Evolutionary conservation across 2,329 filamentous ascomycete species (phyloP), one percentile per base, ranked within the genome.

Genomic region (Alternaria sp.): DNA sequence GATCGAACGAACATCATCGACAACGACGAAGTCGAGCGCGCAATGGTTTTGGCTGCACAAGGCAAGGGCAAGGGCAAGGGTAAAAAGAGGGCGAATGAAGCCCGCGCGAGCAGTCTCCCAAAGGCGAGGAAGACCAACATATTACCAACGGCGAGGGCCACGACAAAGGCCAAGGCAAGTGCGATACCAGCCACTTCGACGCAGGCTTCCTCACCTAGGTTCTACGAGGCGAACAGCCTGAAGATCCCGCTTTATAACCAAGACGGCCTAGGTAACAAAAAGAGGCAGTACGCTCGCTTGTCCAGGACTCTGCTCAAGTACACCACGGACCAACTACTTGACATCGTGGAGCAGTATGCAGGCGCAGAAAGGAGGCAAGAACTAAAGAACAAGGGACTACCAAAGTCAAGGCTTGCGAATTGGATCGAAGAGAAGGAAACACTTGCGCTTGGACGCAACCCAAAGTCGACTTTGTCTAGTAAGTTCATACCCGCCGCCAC

Each of bases 361-460:
- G 59, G 62, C 14, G 51, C 54, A 2, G 55, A 28, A 2, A 65
- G 65, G 29, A 61, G 42, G 2, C 21, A 58, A 13, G 52, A 60
- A 31, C 51, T 72, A 17, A 53, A 58, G 23, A 42, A 36, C 4
- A 51, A 23, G 13, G 45, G 52, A 21, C 11, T 28, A 5, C 24
- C 52, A 5, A 68, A 64, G 29, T 39, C 34, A 9, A 57, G 49
- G 6, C 62, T 71, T 14, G 64, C 56, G 11, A 56, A 54, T 4
- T 71, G 66, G 64, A 68, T 70, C 21, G 65, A 68, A 24, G 49
- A 59, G 14, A 61, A 56, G 17, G 69, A 72, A 48, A 67, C 63
- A 11, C 56, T 58, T 11, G 66, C 68, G 9, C 54, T 68, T 4
- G 64, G 63, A 14, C 53, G 60, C 23, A 54, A 65, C 21, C 63